Conservation (phyloP, 257 asterid genomes). For the Nicotiana attenuata region DNA sequence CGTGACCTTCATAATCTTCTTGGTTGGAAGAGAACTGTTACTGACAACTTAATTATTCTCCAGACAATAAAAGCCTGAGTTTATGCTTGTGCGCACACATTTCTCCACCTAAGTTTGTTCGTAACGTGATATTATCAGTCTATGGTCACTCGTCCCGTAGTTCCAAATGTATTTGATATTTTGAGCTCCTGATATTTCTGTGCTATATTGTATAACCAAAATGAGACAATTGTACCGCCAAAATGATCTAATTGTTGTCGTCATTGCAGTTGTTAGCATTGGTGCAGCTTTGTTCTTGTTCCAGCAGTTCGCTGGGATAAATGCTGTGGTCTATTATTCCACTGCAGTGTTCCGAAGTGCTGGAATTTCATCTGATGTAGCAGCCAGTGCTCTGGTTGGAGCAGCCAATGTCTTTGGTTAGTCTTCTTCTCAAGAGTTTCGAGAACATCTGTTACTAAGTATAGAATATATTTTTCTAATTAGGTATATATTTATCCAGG, state of each 20-base stretch:
- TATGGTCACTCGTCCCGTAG: background rate
- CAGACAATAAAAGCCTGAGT: background rate
- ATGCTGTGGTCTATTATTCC: slow-evolving; percentile 87
- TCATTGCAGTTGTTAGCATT: slow-evolving; percentile 80
- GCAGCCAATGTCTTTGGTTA: slow-evolving; percentile 91
- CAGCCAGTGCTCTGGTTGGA: slow-evolving; percentile 95
- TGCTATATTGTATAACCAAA: background rate
- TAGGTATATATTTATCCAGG: slow-evolving; percentile 38
- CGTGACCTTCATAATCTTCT: background rate
- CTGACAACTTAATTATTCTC: background rate
- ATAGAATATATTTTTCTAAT: slow-evolving; percentile 14
- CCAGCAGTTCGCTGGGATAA: slow-evolving; percentile 96
- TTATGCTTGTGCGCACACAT: background rate
- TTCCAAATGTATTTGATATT: background rate
- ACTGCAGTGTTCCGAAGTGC: slow-evolving; percentile 92
- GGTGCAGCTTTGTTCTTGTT: slow-evolving; percentile 84
- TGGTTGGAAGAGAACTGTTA: background rate
- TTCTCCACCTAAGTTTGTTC: background rate
- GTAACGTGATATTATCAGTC: background rate
- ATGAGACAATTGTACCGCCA: background rate
- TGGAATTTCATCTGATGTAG: slow-evolving; percentile 88
- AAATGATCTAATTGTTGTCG: background rate
- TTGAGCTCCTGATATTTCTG: slow-evolving; percentile 4
- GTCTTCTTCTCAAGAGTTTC: slow-evolving; percentile 16
- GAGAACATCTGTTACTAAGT: background rate